Base-by-base conservation (phyloP, 495 filamentous ascomycete genomes). In the Xanthoparmelia taractica region DNA sequence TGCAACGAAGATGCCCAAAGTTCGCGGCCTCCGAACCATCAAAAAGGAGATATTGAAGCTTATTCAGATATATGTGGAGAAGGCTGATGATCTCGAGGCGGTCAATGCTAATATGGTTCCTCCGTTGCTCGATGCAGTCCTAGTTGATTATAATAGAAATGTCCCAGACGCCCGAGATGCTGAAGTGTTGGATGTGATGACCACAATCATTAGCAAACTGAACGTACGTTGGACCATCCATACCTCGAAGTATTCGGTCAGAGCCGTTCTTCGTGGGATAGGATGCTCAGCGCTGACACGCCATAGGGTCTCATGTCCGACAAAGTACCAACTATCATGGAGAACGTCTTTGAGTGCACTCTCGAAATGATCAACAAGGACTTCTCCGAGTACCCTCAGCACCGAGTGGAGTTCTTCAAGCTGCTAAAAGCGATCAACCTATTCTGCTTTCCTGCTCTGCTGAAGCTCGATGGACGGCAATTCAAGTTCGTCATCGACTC, bases 311-410 rank as follows among this genome's bases (percentile, higher is more conserved):
- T 96, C 69, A 97, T 97, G 95, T 92, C 97, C 72, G 94, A 97
- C 72, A 95, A 97, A 74, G 91, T 99, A 3, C 90, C 92, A 0
- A 86, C 85, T 50, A 97, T 97, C 73, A 96, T 99, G 91, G 92
- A 97, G 71, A 94, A 92, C 70, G 91, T 99, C 25, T 99, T 99
- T 72, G 93, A 96, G 74, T 97, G 94, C 77, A 99, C 94, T 11
- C 79, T 99, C 47, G 90, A 96, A 66, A 99, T 99, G 94, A 97
- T 99, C 78, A 99, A 97, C 83, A 99, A 97, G 75, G 93, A 99
- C 71, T 99, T 97, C 78, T 95, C 96, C 55, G 94, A 99, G 73
- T 99, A 95, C 74, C 94, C 94, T 0, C 94, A 99, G 71, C 94
- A 97, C 70, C 87, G 94, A 47, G 94, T 99, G 5, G 92, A 96